phyloP scores from a whole-genome alignment of 768 basidiomycete species.

The Serendipita sp. region DNA sequence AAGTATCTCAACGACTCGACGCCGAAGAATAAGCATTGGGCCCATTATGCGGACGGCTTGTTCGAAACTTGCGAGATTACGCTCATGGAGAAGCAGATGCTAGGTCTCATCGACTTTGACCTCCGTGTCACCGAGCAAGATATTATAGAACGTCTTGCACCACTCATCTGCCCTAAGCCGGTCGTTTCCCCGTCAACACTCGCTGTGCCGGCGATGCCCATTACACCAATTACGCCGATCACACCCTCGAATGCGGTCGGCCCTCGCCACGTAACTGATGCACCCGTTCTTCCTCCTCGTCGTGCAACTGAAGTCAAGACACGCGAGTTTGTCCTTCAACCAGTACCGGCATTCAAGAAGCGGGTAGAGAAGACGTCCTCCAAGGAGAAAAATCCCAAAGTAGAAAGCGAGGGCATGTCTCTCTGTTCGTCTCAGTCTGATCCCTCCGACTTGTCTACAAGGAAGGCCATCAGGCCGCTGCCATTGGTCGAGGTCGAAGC shows the following conservation, averaged over 20 bases:
- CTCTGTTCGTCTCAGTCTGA: not conserved
- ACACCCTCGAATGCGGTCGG: not conserved
- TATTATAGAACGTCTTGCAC: constrained; percentile 34
- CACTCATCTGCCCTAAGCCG: constrained; percentile 43
- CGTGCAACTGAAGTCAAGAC: not conserved
- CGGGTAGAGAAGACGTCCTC: not conserved
- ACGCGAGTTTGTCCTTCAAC: not conserved
- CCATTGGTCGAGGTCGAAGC: not conserved
- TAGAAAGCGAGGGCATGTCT: not conserved
- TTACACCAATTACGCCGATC: not conserved
- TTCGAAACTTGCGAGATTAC: constrained; percentile 75
- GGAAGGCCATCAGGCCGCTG: not conserved
- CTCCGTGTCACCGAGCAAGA: constrained; percentile 79
- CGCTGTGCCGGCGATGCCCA: not conserved
- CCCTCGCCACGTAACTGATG: not conserved
- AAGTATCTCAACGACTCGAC: constrained; percentile 97
- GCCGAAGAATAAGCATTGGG: constrained; percentile 92
- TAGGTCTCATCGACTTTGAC: constrained; percentile 83
- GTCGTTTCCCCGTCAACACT: constrained; percentile 12
- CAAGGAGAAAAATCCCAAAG: not conserved
- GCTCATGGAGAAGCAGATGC: constrained; percentile 93
- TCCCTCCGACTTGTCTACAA: not conserved
- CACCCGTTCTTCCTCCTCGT: not conserved
- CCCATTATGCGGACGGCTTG: constrained; percentile 44
- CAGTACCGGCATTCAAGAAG: not conserved